phyloP scores from a whole-genome alignment of 495 filamentous ascomycete genomes.

The Podospora pseudocomata region DNA sequence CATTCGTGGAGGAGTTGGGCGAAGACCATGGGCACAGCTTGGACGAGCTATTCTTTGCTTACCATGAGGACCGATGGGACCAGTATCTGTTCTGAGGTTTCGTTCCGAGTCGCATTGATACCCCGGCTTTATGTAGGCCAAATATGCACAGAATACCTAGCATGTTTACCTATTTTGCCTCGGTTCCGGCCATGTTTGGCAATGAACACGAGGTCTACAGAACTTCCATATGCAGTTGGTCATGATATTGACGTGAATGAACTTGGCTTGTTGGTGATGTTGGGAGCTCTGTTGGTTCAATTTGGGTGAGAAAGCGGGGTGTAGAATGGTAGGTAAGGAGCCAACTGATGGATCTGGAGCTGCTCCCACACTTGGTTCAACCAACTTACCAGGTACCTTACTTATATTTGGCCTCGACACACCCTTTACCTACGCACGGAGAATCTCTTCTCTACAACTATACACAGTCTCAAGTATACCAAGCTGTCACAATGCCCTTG shows the following conservation, averaged over 20 bases:
- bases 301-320: not conserved
- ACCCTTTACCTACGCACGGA: not conserved
- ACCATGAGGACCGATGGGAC: conserved; percentile 37
- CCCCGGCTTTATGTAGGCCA: not conserved
- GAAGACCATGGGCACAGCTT: conserved; percentile 34
- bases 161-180: not conserved
- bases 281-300: not conserved
- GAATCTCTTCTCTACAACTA: not conserved
- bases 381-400: not conserved
- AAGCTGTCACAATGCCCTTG: not conserved
- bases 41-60: conserved; percentile 36
- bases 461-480: not conserved
- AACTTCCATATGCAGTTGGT: not conserved
- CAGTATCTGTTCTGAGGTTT: conserved; percentile 31
- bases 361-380: not conserved
- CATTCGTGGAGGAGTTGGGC: conserved; percentile 28
- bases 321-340: not conserved
- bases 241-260: not conserved
- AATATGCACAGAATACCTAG: not conserved
- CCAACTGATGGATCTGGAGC: not conserved
- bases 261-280: not conserved
- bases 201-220: no score
- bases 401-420: no score
- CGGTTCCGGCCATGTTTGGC: no score
- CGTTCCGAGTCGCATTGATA: not conserved